phyloP scores from a whole-genome alignment of 2,329 filamentous ascomycete species.

The Cladosporium sp. region DNA sequence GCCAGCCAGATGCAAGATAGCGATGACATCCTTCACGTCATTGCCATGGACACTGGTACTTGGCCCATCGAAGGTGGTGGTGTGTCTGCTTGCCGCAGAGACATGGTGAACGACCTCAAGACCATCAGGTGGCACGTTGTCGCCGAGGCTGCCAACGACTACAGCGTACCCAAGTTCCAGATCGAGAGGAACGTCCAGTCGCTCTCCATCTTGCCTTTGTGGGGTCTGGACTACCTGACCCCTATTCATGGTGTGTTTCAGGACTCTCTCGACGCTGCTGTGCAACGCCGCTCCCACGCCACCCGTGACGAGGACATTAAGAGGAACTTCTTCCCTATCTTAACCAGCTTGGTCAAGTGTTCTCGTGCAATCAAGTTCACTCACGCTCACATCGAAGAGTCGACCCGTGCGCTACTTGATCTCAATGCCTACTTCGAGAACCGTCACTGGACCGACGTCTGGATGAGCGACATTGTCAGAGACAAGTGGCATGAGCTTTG shows the following conservation, averaged over 20 bases:
- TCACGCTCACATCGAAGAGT: slow-evolving; percentile 41
- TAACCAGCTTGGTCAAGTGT: slow-evolving; percentile 43
- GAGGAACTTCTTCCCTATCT: slow-evolving; percentile 42
- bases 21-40: slow-evolving; percentile 41
- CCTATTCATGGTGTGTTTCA: slow-evolving; percentile 45
- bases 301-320: slow-evolving; percentile 38
- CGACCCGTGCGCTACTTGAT: slow-evolving; percentile 43
- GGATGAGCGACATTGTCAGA: slow-evolving; percentile 49
- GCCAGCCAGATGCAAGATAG: slow-evolving; percentile 46
- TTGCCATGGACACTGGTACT: slow-evolving; percentile 44
- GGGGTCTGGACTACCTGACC: slow-evolving; percentile 45
- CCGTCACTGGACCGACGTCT: slow-evolving; percentile 49
- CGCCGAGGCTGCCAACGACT: slow-evolving; percentile 46
- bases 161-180: slow-evolving; percentile 45
- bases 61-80: slow-evolving; percentile 47
- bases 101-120: slow-evolving; percentile 45
- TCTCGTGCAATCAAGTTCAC: slow-evolving; percentile 42
- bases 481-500: slow-evolving; percentile 49
- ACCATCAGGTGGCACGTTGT: slow-evolving; percentile 47
- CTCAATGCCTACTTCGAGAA: slow-evolving; percentile 49
- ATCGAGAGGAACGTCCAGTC: slow-evolving; percentile 47
- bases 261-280: slow-evolving; percentile 44
- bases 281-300: slow-evolving; percentile 38
- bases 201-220: slow-evolving; percentile 44
- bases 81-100: slow-evolving; percentile 44